Percentiles rank a stretch among this genome's conserved stretches.
Conservation (phyloP, 768 basidiomycete species). For the Suillus hirtellus region DNA sequence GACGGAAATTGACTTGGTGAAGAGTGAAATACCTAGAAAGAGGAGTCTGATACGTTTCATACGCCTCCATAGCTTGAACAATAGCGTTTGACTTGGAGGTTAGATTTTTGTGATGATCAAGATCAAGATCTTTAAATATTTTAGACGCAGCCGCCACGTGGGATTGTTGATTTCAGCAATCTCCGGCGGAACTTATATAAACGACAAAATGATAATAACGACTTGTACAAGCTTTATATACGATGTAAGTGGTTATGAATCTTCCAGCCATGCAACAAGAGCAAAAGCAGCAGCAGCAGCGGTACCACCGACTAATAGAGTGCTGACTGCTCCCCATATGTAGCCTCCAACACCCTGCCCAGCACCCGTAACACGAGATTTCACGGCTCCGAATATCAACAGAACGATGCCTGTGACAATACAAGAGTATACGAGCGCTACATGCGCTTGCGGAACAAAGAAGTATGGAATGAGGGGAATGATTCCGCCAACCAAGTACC, state of each 20-base stretch:
- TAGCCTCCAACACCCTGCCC: slow-evolving; percentile 64
- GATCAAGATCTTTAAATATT: slow-evolving; percentile 9
- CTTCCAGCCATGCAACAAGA: slow-evolving; percentile 55
- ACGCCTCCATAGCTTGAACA: slow-evolving; percentile 50
- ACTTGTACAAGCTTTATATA: neutral
- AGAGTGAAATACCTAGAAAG: slow-evolving; percentile 62
- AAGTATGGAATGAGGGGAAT: slow-evolving; percentile 94
- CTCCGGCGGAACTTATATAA: neutral
- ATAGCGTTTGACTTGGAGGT: neutral
- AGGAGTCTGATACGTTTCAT: slow-evolving; percentile 78
- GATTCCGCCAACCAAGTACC: slow-evolving; percentile 90
- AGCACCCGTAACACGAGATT: slow-evolving; percentile 77
- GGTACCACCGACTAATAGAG: slow-evolving; percentile 80
- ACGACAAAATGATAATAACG: neutral
- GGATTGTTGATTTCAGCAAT: neutral
- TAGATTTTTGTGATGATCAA: slow-evolving; percentile 8
- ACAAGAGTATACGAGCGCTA: slow-evolving; percentile 69
- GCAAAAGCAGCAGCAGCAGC: slow-evolving; percentile 79
- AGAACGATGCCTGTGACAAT: slow-evolving; percentile 78
- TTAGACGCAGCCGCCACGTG: neutral
- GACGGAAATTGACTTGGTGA: neutral
- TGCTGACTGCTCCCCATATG: slow-evolving; percentile 81
- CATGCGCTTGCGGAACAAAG: slow-evolving; percentile 71
- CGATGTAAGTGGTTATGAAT: neutral
- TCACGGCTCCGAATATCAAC: slow-evolving; percentile 83